Conservation (phyloP, 441 rosid species). For the Heliophila coronopifolia region DNA sequence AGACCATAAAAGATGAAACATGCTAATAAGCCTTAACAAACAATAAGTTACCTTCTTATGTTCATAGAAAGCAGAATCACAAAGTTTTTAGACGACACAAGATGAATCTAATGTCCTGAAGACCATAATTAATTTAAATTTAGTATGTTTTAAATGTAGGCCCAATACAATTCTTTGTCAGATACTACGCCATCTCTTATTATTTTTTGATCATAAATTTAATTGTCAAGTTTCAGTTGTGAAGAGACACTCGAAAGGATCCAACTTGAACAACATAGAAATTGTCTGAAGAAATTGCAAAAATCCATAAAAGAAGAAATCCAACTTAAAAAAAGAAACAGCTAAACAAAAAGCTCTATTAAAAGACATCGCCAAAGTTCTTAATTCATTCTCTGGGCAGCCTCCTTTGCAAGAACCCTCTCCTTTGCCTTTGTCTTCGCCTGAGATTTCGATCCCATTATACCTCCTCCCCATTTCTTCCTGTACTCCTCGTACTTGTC, state of each 20-base stretch:
- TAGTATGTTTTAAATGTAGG: too few species aligned
- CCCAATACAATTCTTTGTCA: too few species aligned
- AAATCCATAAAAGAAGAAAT: neutral
- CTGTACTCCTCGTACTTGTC: slow-evolving; percentile 82
- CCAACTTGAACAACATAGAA: neutral
- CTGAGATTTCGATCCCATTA: slow-evolving; percentile 89
- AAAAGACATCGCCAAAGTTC: slow-evolving; percentile 1
- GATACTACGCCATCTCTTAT: too few species aligned
- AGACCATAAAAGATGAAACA: neutral
- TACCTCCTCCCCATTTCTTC: slow-evolving; percentile 94
- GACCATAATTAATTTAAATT: too few species aligned
- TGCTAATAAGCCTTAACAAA: neutral
- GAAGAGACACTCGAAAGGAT: neutral
- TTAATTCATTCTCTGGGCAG: slow-evolving; percentile 69
- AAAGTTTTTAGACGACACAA: too few species aligned
- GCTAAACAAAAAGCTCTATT: slow-evolving; percentile 20
- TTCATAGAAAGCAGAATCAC: slow-evolving; percentile 47
- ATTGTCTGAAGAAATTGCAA: slow-evolving; percentile 1
- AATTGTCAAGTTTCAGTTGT: neutral
- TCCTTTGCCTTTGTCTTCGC: slow-evolving; percentile 80
- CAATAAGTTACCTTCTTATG: slow-evolving; percentile 39
- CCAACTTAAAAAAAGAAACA: slow-evolving; percentile 5
- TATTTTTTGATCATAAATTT: too few species aligned
- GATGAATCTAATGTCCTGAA: too few species aligned
- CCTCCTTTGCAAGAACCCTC: slow-evolving; percentile 71